These are phyloP conservation scores for Nicotiana sylvestris DNA, from an alignment of 257 asterid species.

Conservation along the genomic window DNA sequence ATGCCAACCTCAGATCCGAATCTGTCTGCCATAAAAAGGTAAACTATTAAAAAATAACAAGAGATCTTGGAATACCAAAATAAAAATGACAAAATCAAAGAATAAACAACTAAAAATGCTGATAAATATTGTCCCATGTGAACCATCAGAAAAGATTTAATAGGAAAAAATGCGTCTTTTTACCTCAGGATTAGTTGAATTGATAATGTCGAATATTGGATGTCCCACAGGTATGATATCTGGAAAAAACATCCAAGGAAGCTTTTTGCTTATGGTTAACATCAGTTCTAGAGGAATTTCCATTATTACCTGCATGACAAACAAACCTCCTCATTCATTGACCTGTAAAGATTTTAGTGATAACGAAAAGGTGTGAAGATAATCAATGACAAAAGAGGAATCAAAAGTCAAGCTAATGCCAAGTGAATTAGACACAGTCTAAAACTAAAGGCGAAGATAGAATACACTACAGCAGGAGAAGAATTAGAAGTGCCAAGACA, in stretches of 20 bases:
- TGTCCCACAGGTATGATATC: constrained; percentile 91
- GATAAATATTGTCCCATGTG: not conserved
- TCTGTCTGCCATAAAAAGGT: constrained; percentile 66
- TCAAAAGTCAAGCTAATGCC: not conserved
- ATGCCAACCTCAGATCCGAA: constrained; percentile 93
- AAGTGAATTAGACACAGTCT: not conserved
- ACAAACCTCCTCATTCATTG: not conserved
- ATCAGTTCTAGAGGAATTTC: constrained; percentile 94
- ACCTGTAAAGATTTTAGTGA: not conserved
- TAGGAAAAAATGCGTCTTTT: constrained; percentile 16
- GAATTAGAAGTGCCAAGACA: not conserved
- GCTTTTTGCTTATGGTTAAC: constrained; percentile 88
- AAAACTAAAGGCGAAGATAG: not conserved
- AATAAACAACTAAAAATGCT: not conserved
- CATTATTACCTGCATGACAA: constrained; percentile 72
- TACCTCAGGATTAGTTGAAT: constrained; percentile 96
- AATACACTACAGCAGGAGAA: not conserved
- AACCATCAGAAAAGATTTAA: not conserved
- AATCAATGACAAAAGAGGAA: not conserved
- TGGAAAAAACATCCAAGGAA: constrained; percentile 99
- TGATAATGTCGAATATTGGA: constrained; percentile 91
- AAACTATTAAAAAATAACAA: constrained; percentile 18
- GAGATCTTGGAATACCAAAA: not conserved
- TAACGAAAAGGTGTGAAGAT: not conserved
- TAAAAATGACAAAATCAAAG: not conserved